These are phyloP conservation scores for Lentinula novae-zelandiae DNA, from an alignment of 1,284 basidiomycete species.

Conservation along the genomic window DNA sequence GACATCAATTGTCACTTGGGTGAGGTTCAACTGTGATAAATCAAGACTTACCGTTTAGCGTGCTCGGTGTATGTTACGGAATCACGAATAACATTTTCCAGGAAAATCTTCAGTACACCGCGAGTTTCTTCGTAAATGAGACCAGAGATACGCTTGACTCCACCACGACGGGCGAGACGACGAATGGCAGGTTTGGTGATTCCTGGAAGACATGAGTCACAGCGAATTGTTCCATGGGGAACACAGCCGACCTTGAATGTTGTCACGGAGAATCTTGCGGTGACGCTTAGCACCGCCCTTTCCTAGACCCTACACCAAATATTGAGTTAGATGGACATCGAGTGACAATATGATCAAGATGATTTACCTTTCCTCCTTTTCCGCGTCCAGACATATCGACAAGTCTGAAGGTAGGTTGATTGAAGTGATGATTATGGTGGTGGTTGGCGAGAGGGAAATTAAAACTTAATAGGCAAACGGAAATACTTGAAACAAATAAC, in stretches of 20 bases:
- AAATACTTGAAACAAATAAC: neutral
- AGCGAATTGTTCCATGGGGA: neutral
- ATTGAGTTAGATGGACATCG: neutral
- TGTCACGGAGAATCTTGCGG: conserved; percentile 78
- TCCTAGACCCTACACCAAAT: conserved; percentile 46
- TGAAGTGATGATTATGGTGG: neutral
- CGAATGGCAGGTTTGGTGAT: conserved; percentile 71
- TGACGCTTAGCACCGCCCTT: conserved; percentile 81
- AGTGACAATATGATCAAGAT: too few species aligned
- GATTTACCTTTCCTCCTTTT: conserved; percentile 51
- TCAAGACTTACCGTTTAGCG: conserved; percentile 60
- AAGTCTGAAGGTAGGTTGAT: neutral
- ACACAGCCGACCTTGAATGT: conserved; percentile 60
- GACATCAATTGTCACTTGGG: neutral
- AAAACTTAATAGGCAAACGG: neutral
- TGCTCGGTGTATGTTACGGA: conserved; percentile 86
- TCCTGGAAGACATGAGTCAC: conserved; percentile 26
- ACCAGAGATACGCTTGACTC: conserved; percentile 82
- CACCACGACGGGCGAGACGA: conserved; percentile 83
- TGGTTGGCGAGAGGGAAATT: neutral
- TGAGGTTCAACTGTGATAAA: neutral
- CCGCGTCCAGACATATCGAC: conserved; percentile 56
- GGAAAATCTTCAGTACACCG: conserved; percentile 77
- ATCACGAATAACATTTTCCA: conserved; percentile 75
- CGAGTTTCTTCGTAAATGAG: conserved; percentile 83